These are phyloP conservation scores for Trifolium fragiferum DNA, from an alignment of 306 rosid species.

Conservation along the genomic window DNA sequence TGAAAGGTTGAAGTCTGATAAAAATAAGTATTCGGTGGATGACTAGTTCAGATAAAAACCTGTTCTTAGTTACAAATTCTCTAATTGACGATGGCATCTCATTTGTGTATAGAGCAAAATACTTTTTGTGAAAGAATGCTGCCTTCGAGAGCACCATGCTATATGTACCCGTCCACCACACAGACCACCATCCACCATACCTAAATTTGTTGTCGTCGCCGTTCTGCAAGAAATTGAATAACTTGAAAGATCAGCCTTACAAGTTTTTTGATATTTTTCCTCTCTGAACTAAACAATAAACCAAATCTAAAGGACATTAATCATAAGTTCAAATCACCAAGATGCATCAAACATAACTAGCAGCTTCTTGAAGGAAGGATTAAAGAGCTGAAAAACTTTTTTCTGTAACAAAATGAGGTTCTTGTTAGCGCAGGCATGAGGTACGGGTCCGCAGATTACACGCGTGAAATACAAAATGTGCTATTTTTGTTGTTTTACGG, in stretches of 20 bases:
- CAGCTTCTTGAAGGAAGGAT: background rate
- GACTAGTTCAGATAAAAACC: constrained; percentile 58
- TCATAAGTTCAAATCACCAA: constrained; percentile 22
- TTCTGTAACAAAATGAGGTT: background rate
- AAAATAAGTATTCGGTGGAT: background rate
- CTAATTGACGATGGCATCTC: constrained; percentile 86
- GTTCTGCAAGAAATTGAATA: constrained; percentile 56
- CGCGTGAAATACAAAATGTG: background rate
- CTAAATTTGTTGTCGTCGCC: constrained; percentile 49
- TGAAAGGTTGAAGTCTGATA: constrained; percentile 2
- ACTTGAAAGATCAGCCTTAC: constrained; percentile 20
- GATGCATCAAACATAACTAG: constrained; percentile 27
- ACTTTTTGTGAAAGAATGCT: constrained; percentile 94
- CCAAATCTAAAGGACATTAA: constrained; percentile 2
- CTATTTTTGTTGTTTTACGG: background rate
- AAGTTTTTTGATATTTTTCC: background rate
- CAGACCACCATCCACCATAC: constrained; percentile 99
- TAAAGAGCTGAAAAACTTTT: constrained; percentile 8
- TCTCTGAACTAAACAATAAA: constrained; percentile 4
- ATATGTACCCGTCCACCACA: constrained; percentile 98
- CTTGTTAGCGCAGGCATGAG: too few relatives aligned
- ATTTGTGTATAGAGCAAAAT: constrained; percentile 72
- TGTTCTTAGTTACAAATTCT: constrained; percentile 71
- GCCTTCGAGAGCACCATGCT: constrained; percentile 99
- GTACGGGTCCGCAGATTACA: background rate